phyloP scores from a whole-genome alignment of 805 yeast species.

The Sugiyamaella mastotermitis region DNA sequence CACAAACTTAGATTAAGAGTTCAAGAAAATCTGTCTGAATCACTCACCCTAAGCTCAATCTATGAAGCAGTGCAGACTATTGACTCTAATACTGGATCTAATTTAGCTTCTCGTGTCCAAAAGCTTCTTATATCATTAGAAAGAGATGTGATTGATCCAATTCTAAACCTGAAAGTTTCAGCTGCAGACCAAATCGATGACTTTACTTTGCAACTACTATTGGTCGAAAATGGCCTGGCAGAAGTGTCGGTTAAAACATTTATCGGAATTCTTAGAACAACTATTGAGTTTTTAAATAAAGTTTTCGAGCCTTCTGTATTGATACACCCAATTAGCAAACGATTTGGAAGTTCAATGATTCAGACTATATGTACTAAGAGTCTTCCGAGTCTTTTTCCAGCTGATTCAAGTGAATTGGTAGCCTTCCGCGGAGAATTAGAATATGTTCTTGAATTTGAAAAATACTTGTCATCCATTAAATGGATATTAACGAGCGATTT shows the following conservation, averaged over 20 bases:
- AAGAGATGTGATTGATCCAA: constrained; percentile 13
- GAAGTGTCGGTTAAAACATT: constrained; percentile 4
- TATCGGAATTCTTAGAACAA: constrained; percentile 6
- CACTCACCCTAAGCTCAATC: constrained; percentile 8
- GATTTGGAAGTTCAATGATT: constrained; percentile 12
- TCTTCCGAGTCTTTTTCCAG: constrained; percentile 19
- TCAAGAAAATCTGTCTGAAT: constrained; percentile 5
- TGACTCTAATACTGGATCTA: constrained; percentile 2
- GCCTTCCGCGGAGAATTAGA: constrained; percentile 14
- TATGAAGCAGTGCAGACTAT: constrained; percentile 15
- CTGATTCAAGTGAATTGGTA: constrained; percentile 9
- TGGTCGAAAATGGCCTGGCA: neutral
- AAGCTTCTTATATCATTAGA: constrained; percentile 13
- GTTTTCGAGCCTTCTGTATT: constrained; percentile 9
- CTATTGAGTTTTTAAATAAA: constrained; percentile 12
- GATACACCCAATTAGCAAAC: constrained; percentile 7
- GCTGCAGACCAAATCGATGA: neutral
- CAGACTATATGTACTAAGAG: constrained; percentile 7
- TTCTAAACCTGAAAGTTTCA: constrained; percentile 6
- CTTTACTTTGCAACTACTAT: neutral
- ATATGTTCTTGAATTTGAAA: constrained; percentile 14
- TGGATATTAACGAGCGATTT: constrained; percentile 18
- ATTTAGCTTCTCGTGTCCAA: constrained; percentile 9
- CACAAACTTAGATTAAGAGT: constrained; percentile 2
- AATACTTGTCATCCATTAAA: constrained; percentile 3